Evolutionary conservation across 169 alveolate species (phyloP).

Genomic region (Toxoplasma gondii): DNA sequence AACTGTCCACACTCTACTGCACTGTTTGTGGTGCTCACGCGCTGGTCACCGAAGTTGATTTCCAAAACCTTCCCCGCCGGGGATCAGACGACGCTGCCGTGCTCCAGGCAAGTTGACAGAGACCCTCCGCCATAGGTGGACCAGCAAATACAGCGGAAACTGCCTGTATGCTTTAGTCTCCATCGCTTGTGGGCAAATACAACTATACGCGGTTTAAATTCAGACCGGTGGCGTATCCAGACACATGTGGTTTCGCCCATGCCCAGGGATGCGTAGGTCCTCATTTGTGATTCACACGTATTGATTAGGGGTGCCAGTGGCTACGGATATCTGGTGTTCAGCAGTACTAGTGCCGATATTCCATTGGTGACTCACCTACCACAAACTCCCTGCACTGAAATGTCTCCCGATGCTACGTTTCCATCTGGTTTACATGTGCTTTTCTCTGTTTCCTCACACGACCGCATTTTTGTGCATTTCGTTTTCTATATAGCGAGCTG

Average conservation of each 20-base stretch:
- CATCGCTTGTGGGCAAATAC: no score
- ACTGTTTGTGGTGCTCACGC: slow-evolving; percentile 58
- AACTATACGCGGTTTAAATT: neutral
- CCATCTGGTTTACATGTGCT: no score
- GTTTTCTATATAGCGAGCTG: neutral
- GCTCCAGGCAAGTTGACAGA: slow-evolving; percentile 32
- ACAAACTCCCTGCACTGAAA: no score
- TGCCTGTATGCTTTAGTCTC: neutral
- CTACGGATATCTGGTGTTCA: no score
- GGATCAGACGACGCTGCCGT: slow-evolving; percentile 49
- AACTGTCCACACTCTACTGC: slow-evolving; percentile 47
- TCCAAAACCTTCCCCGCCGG: slow-evolving; percentile 23
- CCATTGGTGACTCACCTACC: no score
- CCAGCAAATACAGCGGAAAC: neutral
- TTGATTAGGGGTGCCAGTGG: no score
- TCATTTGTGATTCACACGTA: no score
- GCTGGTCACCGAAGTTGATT: slow-evolving; percentile 40
- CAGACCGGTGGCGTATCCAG: neutral
- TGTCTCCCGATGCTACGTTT: no score
- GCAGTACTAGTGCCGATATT: no score
- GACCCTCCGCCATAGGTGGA: neutral
- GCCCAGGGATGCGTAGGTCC: no score
- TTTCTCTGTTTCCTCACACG: no score
- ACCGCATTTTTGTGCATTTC: neutral
- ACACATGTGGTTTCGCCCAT: neutral